Evolutionary conservation across 352 stramenopile species (phyloP).

Genomic region (Pythium sp.): DNA sequence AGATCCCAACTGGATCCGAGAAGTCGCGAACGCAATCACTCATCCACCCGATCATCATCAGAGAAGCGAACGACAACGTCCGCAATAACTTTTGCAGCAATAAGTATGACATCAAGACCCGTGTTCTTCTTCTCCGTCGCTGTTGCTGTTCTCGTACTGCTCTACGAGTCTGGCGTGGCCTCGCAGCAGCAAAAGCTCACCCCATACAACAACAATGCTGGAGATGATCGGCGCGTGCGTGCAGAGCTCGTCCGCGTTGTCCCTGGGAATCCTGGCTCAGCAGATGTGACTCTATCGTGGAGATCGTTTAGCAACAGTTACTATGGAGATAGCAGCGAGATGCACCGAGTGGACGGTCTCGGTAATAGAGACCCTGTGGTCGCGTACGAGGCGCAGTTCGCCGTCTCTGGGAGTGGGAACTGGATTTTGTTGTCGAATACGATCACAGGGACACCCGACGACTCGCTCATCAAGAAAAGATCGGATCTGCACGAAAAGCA

Average conservation of each 20-base stretch:
- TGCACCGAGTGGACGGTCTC: constrained; percentile 10
- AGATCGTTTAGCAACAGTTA: constrained; percentile 34
- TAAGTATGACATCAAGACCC: background rate
- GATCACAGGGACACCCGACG: constrained; percentile 29
- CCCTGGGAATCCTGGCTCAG: constrained; percentile 41
- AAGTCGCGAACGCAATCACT: background rate
- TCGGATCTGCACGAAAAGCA: constrained; percentile 43
- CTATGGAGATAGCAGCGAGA: constrained; percentile 10
- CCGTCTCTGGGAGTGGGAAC: constrained; percentile 34
- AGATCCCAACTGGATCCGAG: background rate
- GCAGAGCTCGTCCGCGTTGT: constrained; percentile 30
- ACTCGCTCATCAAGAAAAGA: background rate
- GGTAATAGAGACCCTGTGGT: constrained; percentile 30
- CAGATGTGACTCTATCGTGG: constrained; percentile 41
- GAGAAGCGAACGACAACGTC: background rate
- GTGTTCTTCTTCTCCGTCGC: background rate
- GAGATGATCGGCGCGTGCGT: constrained; percentile 21
- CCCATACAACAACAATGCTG: background rate
- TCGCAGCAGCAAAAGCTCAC: background rate
- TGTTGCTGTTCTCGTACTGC: background rate
- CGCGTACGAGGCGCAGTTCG: constrained; percentile 57
- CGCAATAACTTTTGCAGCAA: background rate
- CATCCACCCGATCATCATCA: no score
- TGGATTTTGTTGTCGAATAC: constrained; percentile 34
- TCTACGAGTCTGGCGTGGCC: background rate